A percentile compares a stretch with the other conserved stretches of the same genome.
Conservation (phyloP, 73 alveolate species). For the Breviolum minutum region DNA sequence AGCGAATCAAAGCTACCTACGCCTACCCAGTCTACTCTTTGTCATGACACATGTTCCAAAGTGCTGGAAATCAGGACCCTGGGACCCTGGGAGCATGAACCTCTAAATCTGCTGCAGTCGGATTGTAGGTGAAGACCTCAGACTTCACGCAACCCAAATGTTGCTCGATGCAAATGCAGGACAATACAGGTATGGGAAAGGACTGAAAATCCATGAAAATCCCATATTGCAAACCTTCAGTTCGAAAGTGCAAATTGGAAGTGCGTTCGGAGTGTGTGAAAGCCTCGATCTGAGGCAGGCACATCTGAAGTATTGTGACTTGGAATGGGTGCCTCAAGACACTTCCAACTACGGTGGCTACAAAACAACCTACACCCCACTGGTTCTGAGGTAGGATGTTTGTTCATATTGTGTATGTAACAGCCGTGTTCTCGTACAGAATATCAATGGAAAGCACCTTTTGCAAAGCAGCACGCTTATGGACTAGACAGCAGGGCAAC, state of each 20-base stretch:
- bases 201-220: too few species aligned
- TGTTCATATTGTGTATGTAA: background rate
- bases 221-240: too few species aligned
- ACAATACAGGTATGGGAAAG: too few species aligned
- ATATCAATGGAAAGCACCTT: background rate
- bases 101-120: constrained; percentile 89
- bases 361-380: background rate
- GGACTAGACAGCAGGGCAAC: too few species aligned
- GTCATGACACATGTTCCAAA: too few species aligned
- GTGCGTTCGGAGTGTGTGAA: too few species aligned
- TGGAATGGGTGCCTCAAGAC: background rate
- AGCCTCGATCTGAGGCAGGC: background rate
- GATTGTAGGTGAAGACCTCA: constrained; percentile 85
- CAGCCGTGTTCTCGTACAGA: too few species aligned
- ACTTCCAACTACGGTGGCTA: background rate
- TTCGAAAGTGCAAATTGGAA: too few species aligned
- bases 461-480: too few species aligned
- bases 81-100: background rate
- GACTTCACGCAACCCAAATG: background rate
- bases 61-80: background rate
- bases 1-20: too few species aligned
- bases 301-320: constrained; percentile 36
- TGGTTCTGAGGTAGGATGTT: too few species aligned
- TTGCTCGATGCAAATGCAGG: background rate
- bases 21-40: too few species aligned